phyloP scores from a whole-genome alignment of 768 basidiomycete genomes.

The Kwoniella sp. region DNA sequence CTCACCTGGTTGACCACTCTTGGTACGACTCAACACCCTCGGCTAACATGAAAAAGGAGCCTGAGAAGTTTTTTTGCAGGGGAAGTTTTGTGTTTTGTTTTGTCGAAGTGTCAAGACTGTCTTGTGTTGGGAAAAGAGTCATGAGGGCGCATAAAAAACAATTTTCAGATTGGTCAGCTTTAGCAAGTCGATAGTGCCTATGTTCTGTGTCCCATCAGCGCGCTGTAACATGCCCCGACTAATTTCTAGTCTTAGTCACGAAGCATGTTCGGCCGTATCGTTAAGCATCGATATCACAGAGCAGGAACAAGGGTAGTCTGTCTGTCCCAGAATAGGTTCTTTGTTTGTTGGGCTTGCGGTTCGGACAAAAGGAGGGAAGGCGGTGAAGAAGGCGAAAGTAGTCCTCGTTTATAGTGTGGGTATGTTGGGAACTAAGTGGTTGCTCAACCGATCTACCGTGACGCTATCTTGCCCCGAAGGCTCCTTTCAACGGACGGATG shows the following conservation, averaged over 20 bases:
- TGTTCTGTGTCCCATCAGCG: background rate
- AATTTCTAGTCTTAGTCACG: background rate
- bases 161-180: background rate
- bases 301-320: background rate
- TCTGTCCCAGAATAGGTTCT: background rate
- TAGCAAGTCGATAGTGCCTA: background rate
- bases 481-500: background rate
- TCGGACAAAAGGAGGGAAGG: background rate
- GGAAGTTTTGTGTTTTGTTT: background rate
- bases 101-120: background rate
- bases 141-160: background rate
- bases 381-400: background rate
- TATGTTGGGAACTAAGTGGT: background rate
- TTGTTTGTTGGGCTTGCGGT: background rate
- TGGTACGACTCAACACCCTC: background rate
- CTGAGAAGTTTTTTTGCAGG: background rate
- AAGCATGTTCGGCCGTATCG: too few relatives aligned
- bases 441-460: background rate
- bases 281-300: too few relatives aligned
- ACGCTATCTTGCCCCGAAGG: background rate
- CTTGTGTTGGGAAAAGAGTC: too few relatives aligned
- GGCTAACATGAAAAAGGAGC: background rate
- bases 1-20: slow-evolving; percentile 1
- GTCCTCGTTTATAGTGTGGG: background rate
- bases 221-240: background rate